Base-by-base conservation (phyloP, 2,329 filamentous ascomycete species). In the Dothideomycetes sp. region DNA sequence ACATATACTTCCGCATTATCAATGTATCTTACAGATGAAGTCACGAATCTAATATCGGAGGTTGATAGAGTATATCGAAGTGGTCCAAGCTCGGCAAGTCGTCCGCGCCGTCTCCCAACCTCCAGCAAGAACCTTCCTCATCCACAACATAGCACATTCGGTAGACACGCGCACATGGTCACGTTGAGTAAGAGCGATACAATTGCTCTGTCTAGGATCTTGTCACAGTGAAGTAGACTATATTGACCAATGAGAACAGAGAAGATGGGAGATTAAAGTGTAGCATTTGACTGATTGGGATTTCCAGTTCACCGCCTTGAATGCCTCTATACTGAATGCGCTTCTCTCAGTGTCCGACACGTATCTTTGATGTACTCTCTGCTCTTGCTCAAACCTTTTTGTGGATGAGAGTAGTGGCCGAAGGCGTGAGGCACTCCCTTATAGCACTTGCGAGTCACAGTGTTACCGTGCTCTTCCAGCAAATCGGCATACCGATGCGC, bases 401-500 rank as follows among this genome's bases (percentile, higher is more conserved):
- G 13, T 15, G 32, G 32, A 34, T 34, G 6, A 10, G 12, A 23
- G 11, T 34, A 34, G n/a, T 34, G 32, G 4, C 32, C 32, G 7
- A 34, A 34, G 12, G 32, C 32, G 25, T 34, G 32, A 23, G 32
- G 32, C 7, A 34, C 15, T 1, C 32, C 32, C 10, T 18, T 7
- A 13, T 34, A 34, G 17, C 32, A 34, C 20, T 34, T 34, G 11
- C 22, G 32, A 4, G 32, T 34, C 13, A 34, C 32, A 15, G 23
- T 13, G 15, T 34, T 34, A 10, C 32, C 32, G 4, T 10, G 3
- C 7, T 24, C 4, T 5, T 12, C 20, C 32, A 34, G 17, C n/a
- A 34, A 17, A n/a, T 34, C 32, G 10, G 11, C 32, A 24, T 34
- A 34, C n/a, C 32, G 7, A 11, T 34, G 32, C 20, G 32, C 32